Base-by-base conservation (phyloP, 1,284 basidiomycete species). In the Cryptococcus jaspeensis region DNA sequence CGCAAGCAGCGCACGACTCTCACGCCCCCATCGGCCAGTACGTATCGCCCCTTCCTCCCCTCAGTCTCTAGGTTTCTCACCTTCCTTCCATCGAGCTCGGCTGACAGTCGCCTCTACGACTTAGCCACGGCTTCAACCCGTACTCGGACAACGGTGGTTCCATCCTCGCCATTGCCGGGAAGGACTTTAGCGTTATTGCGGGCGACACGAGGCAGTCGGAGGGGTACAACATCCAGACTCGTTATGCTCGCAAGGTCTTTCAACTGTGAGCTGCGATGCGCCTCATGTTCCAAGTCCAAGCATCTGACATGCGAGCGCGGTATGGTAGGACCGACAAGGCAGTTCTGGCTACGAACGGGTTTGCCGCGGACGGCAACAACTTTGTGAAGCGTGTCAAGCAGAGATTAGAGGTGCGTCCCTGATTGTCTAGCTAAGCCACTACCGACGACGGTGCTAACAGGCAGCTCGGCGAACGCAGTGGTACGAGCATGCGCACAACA, bases 301-400 rank as follows among this genome's bases (percentile, higher is more conserved):
- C 4, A 38, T 12, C n/a, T 51, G 18, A 22, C 16, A n/a, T 38
- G 35, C 42, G 18, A 7, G 43, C 8, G 36, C 41, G 25, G 16
- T 22, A 44, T 23, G 44, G 18, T 71, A 93, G 91, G 71, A 96
- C 92, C n/a, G 90, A 93, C 78, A 89, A 87, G 70, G 89, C 89
- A 23, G 90, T 93, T 7, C 82, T 97, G 41, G 92, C 93, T 35
- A 91, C 94, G 38, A 95, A 94, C 70, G 93, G 93, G 5, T 96
- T 96, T 73, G 89, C 92, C 25, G 93, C 92, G 46, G 93, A 97
- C 75, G 92, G 91, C 35, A 93, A 92, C 73, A 90, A 90, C 84
- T 92, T 97, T 72, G 90, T 96, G 68, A 95, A 95, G 84, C 87
- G 88, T 71, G 88, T 97, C 54, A 89, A 89, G 77, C 92, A 96